Evolutionary conservation across 139 green algal genomes (phyloP).

Genomic region (Penium margaritaceum): DNA sequence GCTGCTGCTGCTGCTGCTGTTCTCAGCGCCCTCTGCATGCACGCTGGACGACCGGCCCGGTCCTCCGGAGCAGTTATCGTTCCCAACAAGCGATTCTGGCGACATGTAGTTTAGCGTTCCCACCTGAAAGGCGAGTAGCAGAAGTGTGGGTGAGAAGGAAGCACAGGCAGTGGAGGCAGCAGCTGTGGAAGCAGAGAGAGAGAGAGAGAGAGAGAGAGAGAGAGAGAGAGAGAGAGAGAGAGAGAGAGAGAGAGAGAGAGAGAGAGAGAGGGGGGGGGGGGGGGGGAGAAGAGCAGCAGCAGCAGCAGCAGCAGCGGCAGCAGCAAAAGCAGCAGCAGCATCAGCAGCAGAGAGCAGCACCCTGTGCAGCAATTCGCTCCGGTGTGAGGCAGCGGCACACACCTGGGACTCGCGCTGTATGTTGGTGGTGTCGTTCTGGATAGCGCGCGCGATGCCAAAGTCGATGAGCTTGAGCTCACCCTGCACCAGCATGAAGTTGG

Average conservation of each 20-base stretch:
- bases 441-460: constrained; percentile 94
- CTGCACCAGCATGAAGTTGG: constrained; percentile 93
- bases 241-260: background rate
- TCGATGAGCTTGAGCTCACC: constrained; percentile 95
- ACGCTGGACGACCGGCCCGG: constrained; percentile 45
- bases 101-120: constrained; percentile 98
- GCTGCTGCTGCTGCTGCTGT: too few relatives aligned
- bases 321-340: too few relatives aligned
- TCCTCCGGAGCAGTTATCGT: too few relatives aligned
- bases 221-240: background rate
- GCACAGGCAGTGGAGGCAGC: background rate
- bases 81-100: constrained; percentile 77
- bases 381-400: background rate
- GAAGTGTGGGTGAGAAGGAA: background rate
- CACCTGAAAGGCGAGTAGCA: constrained; percentile 49
- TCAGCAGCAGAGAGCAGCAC: background rate
- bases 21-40: too few relatives aligned
- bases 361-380: background rate
- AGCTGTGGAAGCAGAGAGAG: background rate
- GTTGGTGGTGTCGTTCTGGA: constrained; percentile 79
- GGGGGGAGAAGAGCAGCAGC: background rate
- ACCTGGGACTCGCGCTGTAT: constrained; percentile 55
- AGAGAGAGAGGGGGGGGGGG: background rate
- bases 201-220: background rate
- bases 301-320: too few relatives aligned